Conservation (phyloP, 768 basidiomycete genomes). For the Filobasidium wieringae region DNA sequence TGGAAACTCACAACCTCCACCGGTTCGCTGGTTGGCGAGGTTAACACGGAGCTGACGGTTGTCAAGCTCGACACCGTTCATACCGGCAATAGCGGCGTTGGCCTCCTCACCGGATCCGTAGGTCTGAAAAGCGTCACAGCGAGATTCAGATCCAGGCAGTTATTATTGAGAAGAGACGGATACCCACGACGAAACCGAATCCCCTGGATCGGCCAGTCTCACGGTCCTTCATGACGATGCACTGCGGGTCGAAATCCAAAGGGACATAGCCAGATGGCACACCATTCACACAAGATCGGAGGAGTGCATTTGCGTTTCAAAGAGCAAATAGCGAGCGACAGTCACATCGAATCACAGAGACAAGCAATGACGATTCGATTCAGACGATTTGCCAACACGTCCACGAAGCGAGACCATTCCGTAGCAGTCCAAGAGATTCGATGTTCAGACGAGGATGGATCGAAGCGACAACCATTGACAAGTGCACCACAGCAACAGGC, state of each 20-base stretch:
- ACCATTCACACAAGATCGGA: too few relatives aligned
- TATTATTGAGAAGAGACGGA: constrained; percentile 4
- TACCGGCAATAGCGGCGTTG: constrained; percentile 55
- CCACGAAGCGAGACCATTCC: too few relatives aligned
- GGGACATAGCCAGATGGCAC: too few relatives aligned
- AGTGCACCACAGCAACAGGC: background rate
- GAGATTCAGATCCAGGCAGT: background rate
- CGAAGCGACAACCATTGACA: background rate
- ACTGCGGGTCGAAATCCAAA: too few relatives aligned
- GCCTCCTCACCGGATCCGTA: constrained; percentile 51
- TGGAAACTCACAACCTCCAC: constrained; percentile 16
- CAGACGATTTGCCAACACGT: too few relatives aligned
- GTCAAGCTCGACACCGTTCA: constrained; percentile 89
- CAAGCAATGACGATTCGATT: too few relatives aligned
- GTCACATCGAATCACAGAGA: too few relatives aligned
- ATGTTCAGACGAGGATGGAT: too few relatives aligned
- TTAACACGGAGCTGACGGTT: constrained; percentile 81
- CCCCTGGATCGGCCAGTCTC: constrained; percentile 94
- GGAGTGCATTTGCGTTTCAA: too few relatives aligned
- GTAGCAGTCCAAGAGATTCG: too few relatives aligned
- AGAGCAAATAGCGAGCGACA: too few relatives aligned
- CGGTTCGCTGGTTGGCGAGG: constrained; percentile 43
- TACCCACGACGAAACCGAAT: constrained; percentile 77
- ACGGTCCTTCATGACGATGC: constrained; percentile 96
- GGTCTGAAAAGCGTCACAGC: constrained; percentile 22